Evolutionary conservation across 768 basidiomycete genomes (phyloP), one percentile per base, ranked within the genome.

Genomic region (Auriscalpium orientale): DNA sequence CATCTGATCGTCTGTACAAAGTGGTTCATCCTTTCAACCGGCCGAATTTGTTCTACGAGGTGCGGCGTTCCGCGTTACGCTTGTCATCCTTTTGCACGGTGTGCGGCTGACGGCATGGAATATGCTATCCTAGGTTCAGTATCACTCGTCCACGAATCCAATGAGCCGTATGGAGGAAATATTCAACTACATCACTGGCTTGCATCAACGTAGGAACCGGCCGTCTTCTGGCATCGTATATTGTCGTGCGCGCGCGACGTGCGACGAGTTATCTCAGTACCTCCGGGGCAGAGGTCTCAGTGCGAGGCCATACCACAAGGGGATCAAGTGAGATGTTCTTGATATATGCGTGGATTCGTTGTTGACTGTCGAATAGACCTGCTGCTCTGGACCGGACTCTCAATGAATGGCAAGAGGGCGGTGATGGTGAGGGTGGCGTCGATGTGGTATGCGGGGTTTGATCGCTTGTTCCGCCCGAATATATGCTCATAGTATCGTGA

Each of bases 11-110:
- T 40, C 72, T 91, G 0, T 84, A 77, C 64, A 76, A 76, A 40
- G 87, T 83, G 18, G 66, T 86, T 0, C 89, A 91, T 64, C 89
- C 89, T 0, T 92, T 91, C 70, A 94, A 93, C 63, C 77, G 91
- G 4, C 64, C 71, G 4, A 92, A 92, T 66, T 74, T 93, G 2
- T 93, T 79, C 66, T 93, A 94, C 58, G 91, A 94, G 72, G 90
- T 85, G 16, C 8, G 66, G 55, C 20, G 1, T 20, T 50, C 33
- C 45, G 12, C 16, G 20, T 2, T n/a, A n/a, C n/a, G 4, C 56
- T 8, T 16, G 40, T 38, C 21, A 10, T 2, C 22, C 11, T 15
- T 6, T 21, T 44, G 34, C 35, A 6, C 33, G 49, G 20, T 54
- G 21, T 40, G 8, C 33, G 22, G 53, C 11, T n/a, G 35, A 33